phyloP scores from a whole-genome alignment of 306 rosid species.

The Vachellia collinsii region DNA sequence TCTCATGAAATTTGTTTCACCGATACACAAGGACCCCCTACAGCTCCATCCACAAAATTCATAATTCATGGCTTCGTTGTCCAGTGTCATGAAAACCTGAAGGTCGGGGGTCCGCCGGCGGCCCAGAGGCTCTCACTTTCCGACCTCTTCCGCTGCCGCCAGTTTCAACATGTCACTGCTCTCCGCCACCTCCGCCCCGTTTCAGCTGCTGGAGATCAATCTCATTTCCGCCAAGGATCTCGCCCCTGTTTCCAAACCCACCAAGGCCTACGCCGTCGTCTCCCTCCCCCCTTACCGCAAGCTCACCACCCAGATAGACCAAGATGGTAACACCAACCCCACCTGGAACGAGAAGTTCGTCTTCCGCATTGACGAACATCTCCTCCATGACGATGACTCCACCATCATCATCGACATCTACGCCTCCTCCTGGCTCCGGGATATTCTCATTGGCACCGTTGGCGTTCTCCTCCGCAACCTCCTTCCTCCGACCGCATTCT shows the following conservation, averaged over 20 bases:
- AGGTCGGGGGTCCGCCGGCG: neutral
- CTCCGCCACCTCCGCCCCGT: constrained; percentile 22
- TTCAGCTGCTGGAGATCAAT: constrained; percentile 66
- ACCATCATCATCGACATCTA: constrained; percentile 63
- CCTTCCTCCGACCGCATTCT: constrained; percentile 33
- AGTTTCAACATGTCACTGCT: neutral
- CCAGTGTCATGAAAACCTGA: no score
- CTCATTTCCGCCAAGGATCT: constrained; percentile 70
- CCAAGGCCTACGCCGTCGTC: constrained; percentile 67
- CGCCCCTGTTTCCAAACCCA: constrained; percentile 45
- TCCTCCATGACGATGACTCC: constrained; percentile 47
- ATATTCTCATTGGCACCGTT: constrained; percentile 62
- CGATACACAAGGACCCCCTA: no score
- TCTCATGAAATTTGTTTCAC: no score
- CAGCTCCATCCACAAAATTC: no score
- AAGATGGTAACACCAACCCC: constrained; percentile 59
- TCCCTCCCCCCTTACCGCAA: constrained; percentile 71
- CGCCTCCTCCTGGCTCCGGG: constrained; percentile 53
- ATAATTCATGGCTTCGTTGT: no score
- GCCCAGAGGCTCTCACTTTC: neutral
- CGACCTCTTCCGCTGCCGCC: neutral
- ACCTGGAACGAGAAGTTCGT: constrained; percentile 86
- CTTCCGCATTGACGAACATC: constrained; percentile 57
- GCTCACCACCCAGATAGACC: constrained; percentile 55
- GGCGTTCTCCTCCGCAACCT: constrained; percentile 49